phyloP scores from a whole-genome alignment of 2,329 filamentous ascomycete genomes.

The Colletotrichum endophyticum region DNA sequence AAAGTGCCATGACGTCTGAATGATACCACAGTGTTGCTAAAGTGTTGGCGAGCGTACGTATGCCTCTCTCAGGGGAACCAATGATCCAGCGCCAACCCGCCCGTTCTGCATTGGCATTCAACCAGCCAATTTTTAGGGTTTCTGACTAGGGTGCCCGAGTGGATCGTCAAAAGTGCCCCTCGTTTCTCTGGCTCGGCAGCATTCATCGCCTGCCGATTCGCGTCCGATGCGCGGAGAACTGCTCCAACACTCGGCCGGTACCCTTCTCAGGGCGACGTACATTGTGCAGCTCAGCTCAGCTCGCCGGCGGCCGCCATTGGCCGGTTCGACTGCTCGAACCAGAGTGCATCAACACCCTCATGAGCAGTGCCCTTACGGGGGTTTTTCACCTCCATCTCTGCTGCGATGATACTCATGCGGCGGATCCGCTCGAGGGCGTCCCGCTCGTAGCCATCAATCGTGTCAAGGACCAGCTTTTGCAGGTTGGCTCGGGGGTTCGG shows the following conservation, averaged over 20 bases:
- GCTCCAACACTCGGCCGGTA: conserved; percentile 7
- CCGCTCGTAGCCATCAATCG: conserved; percentile 73
- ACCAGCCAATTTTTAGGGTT: conserved; percentile 9
- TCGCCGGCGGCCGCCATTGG: conserved; percentile 11
- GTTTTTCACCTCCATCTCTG: conserved; percentile 73
- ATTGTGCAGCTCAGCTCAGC: conserved; percentile 4
- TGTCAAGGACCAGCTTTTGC: conserved; percentile 71
- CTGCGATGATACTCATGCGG: conserved; percentile 75
- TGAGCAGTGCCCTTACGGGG: conserved; percentile 7
- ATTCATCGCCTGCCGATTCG: neutral
- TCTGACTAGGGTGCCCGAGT: conserved; percentile 8
- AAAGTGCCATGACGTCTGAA: conserved; percentile 19
- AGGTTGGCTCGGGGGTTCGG: conserved; percentile 70
- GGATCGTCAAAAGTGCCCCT: conserved; percentile 10
- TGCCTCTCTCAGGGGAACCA: conserved; percentile 4
- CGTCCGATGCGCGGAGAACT: conserved; percentile 13
- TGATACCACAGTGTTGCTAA: conserved; percentile 4
- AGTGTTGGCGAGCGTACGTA: conserved; percentile 15
- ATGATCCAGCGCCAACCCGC: neutral
- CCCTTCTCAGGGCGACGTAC: neutral
- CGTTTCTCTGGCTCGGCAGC: conserved; percentile 1
- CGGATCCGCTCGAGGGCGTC: conserved; percentile 79
- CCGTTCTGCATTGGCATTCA: conserved; percentile 4
- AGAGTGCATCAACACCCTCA: conserved; percentile 32
- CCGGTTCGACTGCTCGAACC: conserved; percentile 33